Evolutionary conservation across 2,329 filamentous ascomycete species (phyloP), one percentile per base, ranked within the genome.

Genomic region (Hymenoscyphus salicellus): DNA sequence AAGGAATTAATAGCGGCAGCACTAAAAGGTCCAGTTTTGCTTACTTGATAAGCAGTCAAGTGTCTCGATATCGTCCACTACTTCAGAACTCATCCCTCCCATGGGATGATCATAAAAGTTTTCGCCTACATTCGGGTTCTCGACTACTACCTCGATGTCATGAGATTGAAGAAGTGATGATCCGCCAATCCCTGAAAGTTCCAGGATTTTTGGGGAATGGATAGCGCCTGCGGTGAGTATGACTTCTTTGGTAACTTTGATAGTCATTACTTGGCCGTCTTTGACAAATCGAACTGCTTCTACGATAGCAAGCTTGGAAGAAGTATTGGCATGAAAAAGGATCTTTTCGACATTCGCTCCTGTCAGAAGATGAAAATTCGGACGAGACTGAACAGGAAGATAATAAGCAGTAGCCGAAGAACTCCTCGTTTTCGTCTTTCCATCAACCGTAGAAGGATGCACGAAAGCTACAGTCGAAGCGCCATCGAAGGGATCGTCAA

Each of bases 331-430:
- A 41, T 59, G 43, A 2, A 71, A 32, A 70, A 93, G 88, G 74
- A 96, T 79, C 76, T 88, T 90, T 75, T 86, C 89, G 65, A 95
- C 92, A 86, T 91, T 93, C 16, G 91, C 89, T 73, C 95, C 88
- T 73, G 91, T 95, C 63, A 96, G 81, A 65, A 96, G 83, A 46
- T 90, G 93, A 75, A 96, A 77, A 79, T 96, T 96, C 6, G 62
- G 55, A 23, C 72, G 60, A 1, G 43, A 30, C 20, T 28, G 32
- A 33, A 60, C 63, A 17, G 68, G 62, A 16, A 20, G 55, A 38
- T 65, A 67, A 32, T 70, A 73, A 5, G 67, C 68, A 6, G 66
- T 56, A 5, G 64, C 71, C 2, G 70, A 58, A 60, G 65, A 63
- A 61, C 66, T 68, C 55, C 66, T 38, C 7, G 32, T 60, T 30